Evolutionary conservation across 2,329 filamentous ascomycete species (phyloP).

Genomic region (Pestalotiopsis sp.): DNA sequence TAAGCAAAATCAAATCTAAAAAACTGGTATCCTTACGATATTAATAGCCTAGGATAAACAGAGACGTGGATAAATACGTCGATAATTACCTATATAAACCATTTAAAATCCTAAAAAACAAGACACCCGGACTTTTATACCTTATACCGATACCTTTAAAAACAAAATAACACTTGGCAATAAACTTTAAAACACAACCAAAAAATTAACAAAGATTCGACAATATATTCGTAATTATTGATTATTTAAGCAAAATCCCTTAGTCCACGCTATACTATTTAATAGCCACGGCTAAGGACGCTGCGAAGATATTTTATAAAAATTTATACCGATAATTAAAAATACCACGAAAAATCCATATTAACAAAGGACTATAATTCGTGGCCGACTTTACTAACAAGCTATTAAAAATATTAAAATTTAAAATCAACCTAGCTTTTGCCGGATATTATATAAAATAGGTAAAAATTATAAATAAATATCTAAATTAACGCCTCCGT

Average conservation of each 20-base stretch:
- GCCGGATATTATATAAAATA: background rate
- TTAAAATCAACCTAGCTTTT: background rate
- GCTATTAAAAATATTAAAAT: background rate
- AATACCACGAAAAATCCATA: background rate
- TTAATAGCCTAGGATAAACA: background rate
- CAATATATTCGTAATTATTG: background rate
- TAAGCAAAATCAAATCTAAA: background rate
- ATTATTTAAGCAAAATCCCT: background rate
- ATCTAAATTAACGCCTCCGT: background rate
- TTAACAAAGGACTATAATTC: background rate
- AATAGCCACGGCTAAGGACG: background rate
- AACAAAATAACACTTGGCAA: background rate
- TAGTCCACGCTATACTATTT: background rate
- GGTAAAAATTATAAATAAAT: background rate
- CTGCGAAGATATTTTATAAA: background rate
- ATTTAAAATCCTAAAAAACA: background rate
- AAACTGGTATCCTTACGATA: background rate
- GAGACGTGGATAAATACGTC: background rate
- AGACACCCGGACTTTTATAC: background rate
- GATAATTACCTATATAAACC: background rate
- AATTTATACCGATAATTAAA: background rate
- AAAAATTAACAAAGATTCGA: background rate
- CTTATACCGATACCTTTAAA: background rate
- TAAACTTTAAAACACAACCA: background rate
- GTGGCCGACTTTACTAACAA: background rate